Evolutionary conservation across 2,329 filamentous ascomycete species (phyloP).

Genomic region (Colletotrichum tabaci): DNA sequence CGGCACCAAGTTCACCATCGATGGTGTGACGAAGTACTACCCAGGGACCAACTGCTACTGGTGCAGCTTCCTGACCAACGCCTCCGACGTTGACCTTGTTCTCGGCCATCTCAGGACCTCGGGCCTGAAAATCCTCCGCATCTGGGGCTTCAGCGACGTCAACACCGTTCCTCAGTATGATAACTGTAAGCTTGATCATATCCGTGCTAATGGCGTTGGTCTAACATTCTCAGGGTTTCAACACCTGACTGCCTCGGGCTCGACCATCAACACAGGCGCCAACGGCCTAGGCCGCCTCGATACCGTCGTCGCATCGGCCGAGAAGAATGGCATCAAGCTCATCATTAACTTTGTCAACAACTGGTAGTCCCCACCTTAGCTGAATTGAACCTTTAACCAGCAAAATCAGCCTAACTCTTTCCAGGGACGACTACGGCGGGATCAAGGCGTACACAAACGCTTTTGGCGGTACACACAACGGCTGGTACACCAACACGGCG

Average conservation of each 20-base stretch:
- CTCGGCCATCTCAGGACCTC: slow-evolving; percentile 63
- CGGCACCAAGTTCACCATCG: slow-evolving; percentile 58
- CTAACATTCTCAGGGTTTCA: slow-evolving; percentile 57
- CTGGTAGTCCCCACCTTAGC: slow-evolving; percentile 57
- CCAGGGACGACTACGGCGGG: slow-evolving; percentile 71
- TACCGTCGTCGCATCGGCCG: slow-evolving; percentile 72
- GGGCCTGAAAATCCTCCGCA: slow-evolving; percentile 70
- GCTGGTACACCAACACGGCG: slow-evolving; percentile 70
- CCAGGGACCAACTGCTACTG: slow-evolving; percentile 72
- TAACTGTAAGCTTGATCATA: slow-evolving; percentile 53
- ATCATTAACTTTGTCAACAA: slow-evolving; percentile 79
- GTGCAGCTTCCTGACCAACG: slow-evolving; percentile 67
- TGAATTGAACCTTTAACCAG: not conserved
- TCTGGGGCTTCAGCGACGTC: slow-evolving; percentile 75
- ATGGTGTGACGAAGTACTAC: slow-evolving; percentile 63
- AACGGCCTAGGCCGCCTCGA: slow-evolving; percentile 74
- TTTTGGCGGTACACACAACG: slow-evolving; percentile 67
- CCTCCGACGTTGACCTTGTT: slow-evolving; percentile 70
- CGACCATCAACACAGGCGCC: slow-evolving; percentile 73
- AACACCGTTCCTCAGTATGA: slow-evolving; percentile 52
- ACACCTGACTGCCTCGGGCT: slow-evolving; percentile 61
- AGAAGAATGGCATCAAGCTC: slow-evolving; percentile 72
- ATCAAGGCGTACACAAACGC: slow-evolving; percentile 73
- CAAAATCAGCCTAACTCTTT: not conserved
- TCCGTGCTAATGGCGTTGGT: not conserved